phyloP scores from a whole-genome alignment of 2,329 filamentous ascomycete species.

The Podosphaera xanthii region DNA sequence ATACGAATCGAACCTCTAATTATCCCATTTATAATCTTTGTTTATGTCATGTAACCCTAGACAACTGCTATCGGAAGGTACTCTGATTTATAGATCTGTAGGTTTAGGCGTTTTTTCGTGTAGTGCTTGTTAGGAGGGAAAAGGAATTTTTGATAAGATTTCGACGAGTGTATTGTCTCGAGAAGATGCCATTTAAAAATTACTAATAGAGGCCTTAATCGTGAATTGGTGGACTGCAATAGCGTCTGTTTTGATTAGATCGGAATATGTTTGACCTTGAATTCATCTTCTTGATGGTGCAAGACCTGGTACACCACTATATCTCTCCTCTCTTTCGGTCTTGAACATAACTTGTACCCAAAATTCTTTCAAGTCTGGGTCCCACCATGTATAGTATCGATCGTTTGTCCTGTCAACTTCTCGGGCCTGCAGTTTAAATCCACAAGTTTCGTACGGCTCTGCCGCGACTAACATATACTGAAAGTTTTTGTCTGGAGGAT shows the following conservation, averaged over 20 bases:
- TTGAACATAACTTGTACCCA: conserved; percentile 97
- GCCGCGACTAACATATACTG: conserved; percentile 91
- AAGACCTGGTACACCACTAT: conserved; percentile 39
- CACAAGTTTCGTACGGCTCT: conserved; percentile 94
- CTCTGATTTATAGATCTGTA: neutral
- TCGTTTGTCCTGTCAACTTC: conserved; percentile 82
- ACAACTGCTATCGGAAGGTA: neutral
- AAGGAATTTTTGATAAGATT: neutral
- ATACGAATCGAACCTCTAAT: neutral
- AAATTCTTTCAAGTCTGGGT: conserved; percentile 87
- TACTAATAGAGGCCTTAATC: no score
- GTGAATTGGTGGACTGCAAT: no score
- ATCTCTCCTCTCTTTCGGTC: conserved; percentile 90
- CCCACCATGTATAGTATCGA: conserved; percentile 84
- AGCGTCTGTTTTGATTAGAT: no score
- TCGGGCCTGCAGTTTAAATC: conserved; percentile 81
- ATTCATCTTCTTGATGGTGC: conserved; percentile 15
- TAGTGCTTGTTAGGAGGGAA: neutral
- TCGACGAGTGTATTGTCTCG: neutral
- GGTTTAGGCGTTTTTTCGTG: neutral
- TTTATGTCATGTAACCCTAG: neutral
- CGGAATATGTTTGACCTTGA: neutral
- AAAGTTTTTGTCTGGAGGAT: conserved; percentile 71
- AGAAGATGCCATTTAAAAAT: no score
- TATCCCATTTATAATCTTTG: neutral